Conservation (phyloP, 2,329 filamentous ascomycete species). For the Sarocladium strictum region DNA sequence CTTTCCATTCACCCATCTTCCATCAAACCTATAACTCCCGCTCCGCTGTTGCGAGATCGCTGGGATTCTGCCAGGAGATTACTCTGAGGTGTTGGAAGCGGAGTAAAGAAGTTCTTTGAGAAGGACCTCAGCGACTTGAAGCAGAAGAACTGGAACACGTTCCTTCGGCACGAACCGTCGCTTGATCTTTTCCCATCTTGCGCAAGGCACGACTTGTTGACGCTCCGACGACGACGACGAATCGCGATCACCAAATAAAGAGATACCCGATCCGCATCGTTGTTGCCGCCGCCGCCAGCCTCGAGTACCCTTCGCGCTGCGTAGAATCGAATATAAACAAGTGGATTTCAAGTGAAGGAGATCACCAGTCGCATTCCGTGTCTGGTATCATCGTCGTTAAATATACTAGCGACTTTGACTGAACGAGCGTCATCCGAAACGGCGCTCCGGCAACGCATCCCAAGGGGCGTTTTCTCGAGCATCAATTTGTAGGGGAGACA, state of each 20-base stretch:
- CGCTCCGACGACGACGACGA: conserved; percentile 26
- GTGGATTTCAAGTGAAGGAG: conserved; percentile 22
- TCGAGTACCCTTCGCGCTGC: conserved; percentile 27
- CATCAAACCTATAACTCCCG: not conserved
- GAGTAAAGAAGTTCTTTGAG: not conserved
- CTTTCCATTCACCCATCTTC: conserved; percentile 13
- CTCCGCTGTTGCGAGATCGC: conserved; percentile 12
- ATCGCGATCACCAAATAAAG: conserved; percentile 23
- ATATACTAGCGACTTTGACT: too few species aligned
- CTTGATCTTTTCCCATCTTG: conserved; percentile 16
- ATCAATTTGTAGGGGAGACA: conserved; percentile 72
- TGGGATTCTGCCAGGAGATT: conserved; percentile 9
- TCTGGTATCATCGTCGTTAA: not conserved
- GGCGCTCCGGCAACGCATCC: conserved; percentile 17
- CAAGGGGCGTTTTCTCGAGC: conserved; percentile 23
- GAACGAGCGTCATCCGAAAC: too few species aligned
- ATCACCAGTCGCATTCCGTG: not conserved
- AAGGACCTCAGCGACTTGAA: conserved; percentile 19
- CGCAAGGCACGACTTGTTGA: conserved; percentile 22
- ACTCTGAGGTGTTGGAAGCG: not conserved
- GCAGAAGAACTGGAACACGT: conserved; percentile 38
- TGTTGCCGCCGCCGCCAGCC: conserved; percentile 23
- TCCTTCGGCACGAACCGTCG: conserved; percentile 24
- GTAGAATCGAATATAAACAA: conserved; percentile 25
- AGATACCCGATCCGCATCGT: conserved; percentile 24